phyloP scores from a whole-genome alignment of 345 rosid genomes.

The Salix udensis region DNA sequence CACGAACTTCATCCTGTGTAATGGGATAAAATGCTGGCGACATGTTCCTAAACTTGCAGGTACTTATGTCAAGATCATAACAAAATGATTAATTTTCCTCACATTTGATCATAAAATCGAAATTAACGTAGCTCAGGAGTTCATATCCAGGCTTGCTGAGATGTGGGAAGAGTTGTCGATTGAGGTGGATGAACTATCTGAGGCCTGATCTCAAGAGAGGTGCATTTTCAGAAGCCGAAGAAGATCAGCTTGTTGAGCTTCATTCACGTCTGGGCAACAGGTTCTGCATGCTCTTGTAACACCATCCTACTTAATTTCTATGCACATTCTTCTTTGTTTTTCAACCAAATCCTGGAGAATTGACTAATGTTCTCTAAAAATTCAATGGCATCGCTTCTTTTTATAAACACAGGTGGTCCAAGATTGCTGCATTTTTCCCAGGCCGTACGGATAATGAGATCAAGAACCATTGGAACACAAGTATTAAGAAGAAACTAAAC shows the following conservation, averaged over 20 bases:
- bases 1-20: conserved; percentile 4
- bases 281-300: neutral
- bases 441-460: conserved; percentile 25
- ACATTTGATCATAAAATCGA: no score
- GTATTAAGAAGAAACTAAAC: conserved; percentile 23
- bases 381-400: no score
- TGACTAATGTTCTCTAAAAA: no score
- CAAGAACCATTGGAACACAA: conserved; percentile 25
- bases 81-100: no score
- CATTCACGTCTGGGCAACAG: conserved; percentile 22
- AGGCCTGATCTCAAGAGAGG: conserved; percentile 25
- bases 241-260: conserved; percentile 15
- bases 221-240: conserved; percentile 14
- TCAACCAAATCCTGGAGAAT: no score
- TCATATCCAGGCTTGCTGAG: conserved; percentile 6
- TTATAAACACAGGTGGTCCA: conserved; percentile 15
- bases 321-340: no score
- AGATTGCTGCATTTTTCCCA: conserved; percentile 24
- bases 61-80: neutral
- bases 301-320: no score
- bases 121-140: no score
- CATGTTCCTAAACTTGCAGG: conserved; percentile 22
- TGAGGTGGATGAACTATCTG: conserved; percentile 23
- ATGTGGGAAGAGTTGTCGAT: conserved; percentile 25
- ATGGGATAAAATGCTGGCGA: conserved; percentile 19